These are phyloP conservation scores for Linderina pennispora DNA, from an alignment of 192 early-diverging fungal species.

Conservation along the genomic window DNA sequence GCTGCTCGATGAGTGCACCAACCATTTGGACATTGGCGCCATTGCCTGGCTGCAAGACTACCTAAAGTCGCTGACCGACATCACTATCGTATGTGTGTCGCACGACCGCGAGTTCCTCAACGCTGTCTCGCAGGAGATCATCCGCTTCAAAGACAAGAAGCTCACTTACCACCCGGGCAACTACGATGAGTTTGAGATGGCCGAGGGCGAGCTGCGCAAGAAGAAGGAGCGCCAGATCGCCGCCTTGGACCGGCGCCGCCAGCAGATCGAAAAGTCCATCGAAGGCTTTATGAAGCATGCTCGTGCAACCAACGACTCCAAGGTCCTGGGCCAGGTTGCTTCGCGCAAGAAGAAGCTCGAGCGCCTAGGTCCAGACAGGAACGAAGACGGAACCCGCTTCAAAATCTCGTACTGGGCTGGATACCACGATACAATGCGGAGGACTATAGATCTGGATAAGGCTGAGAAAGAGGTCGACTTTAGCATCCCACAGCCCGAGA, in stretches of 20 bases:
- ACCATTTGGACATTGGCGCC: slow-evolving; percentile 85
- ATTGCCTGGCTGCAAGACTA: slow-evolving; percentile 90
- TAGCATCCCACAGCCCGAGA: slow-evolving; percentile 62
- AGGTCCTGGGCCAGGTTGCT: slow-evolving; percentile 67
- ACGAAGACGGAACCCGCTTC: slow-evolving; percentile 62
- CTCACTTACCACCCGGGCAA: slow-evolving; percentile 78
- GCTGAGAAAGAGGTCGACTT: slow-evolving; percentile 54
- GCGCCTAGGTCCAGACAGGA: slow-evolving; percentile 57
- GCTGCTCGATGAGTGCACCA: slow-evolving; percentile 84
- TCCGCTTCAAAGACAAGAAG: slow-evolving; percentile 64
- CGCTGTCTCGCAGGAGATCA: slow-evolving; percentile 66
- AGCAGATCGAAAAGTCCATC: slow-evolving; percentile 73
- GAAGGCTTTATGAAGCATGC: slow-evolving; percentile 70
- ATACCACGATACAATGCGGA: slow-evolving; percentile 46
- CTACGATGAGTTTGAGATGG: slow-evolving; percentile 78
- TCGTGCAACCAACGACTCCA: slow-evolving; percentile 72
- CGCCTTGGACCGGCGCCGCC: slow-evolving; percentile 61
- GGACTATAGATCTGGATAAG: slow-evolving; percentile 52
- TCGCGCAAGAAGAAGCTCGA: slow-evolving; percentile 75
- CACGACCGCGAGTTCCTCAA: slow-evolving; percentile 88
- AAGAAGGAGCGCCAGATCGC: slow-evolving; percentile 60
- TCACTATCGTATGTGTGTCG: slow-evolving; percentile 81
- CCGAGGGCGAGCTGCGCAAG: slow-evolving; percentile 62
- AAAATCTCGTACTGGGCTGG: slow-evolving; percentile 58
- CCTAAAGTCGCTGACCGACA: slow-evolving; percentile 49